These are phyloP conservation scores for Trypanosoma congolense DNA, from an alignment of 208 protist genomes.

Conservation along the genomic window DNA sequence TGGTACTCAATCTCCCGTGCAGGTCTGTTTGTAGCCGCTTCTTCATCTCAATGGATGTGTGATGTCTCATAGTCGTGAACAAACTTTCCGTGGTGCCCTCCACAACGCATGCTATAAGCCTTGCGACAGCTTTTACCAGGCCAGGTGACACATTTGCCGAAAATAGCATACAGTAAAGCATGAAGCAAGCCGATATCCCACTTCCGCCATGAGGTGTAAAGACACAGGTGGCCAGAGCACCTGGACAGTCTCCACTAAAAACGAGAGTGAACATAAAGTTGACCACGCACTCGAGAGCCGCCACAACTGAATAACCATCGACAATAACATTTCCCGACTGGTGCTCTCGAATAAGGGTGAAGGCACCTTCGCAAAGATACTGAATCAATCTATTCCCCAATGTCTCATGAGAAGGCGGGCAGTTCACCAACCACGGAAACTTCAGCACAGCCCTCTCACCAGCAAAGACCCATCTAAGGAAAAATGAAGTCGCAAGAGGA, in stretches of 20 bases:
- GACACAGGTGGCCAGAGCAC: slow-evolving; percentile 22
- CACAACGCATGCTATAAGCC: slow-evolving; percentile 17
- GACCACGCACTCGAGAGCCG: slow-evolving; percentile 9
- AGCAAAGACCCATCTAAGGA: slow-evolving; percentile 15
- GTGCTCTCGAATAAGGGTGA: slow-evolving; percentile 19
- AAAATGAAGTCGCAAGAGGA: slow-evolving; percentile 11
- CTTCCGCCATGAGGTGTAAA: slow-evolving; percentile 13
- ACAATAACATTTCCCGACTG: slow-evolving; percentile 23
- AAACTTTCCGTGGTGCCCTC: slow-evolving; percentile 20
- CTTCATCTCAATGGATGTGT: slow-evolving; percentile 16
- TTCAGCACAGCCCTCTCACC: background rate
- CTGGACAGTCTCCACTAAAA: background rate
- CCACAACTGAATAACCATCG: background rate
- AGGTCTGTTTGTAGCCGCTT: slow-evolving; percentile 7
- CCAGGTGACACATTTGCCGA: slow-evolving; percentile 1
- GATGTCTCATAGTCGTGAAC: slow-evolving; percentile 25
- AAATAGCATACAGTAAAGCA: slow-evolving; percentile 24
- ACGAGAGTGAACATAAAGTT: slow-evolving; percentile 15
- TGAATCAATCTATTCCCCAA: slow-evolving; percentile 10
- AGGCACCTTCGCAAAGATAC: slow-evolving; percentile 20
- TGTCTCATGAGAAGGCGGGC: slow-evolving; percentile 2
- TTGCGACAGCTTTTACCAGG: slow-evolving; percentile 18
- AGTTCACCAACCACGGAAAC: background rate
- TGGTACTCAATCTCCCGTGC: slow-evolving; percentile 1
- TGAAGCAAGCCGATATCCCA: slow-evolving; percentile 19